A percentile compares a stretch with the other conserved stretches of the same genome.
Conservation (phyloP, 2,329 filamentous ascomycete species). For the Colletotrichum agaves region DNA sequence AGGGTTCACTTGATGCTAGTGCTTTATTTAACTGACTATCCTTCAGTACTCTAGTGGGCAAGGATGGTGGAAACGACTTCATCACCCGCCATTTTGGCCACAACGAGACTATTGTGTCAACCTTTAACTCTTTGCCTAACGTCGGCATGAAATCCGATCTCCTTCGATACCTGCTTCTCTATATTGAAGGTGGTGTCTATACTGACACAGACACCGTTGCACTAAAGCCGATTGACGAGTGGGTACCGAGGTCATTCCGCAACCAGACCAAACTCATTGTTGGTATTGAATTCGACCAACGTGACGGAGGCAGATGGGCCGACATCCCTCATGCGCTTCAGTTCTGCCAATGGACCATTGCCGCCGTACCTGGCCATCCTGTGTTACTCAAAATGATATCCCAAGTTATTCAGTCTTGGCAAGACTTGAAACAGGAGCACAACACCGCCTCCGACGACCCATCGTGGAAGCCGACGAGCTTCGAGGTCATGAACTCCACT, state of each 20-base stretch:
- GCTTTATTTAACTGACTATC: no score
- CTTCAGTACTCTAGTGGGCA: slow-evolving; percentile 43
- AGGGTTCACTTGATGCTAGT: no score
- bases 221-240: slow-evolving; percentile 47
- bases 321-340: slow-evolving; percentile 40
- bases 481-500: slow-evolving; percentile 47
- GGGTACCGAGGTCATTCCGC: slow-evolving; percentile 43
- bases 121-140: slow-evolving; percentile 41
- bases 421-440: slow-evolving; percentile 28
- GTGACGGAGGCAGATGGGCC: slow-evolving; percentile 40
- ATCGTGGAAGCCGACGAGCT: slow-evolving; percentile 37
- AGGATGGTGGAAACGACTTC: slow-evolving; percentile 42
- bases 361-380: slow-evolving; percentile 42
- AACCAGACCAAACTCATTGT: slow-evolving; percentile 39
- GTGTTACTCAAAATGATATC: slow-evolving; percentile 44
- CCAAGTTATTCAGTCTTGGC: slow-evolving; percentile 40
- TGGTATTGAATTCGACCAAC: slow-evolving; percentile 45
- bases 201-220: slow-evolving; percentile 59
- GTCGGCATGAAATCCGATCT: slow-evolving; percentile 69
- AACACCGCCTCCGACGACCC: not conserved
- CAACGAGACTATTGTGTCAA: slow-evolving; percentile 36
- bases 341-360: slow-evolving; percentile 40
- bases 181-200: slow-evolving; percentile 82
- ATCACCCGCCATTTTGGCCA: slow-evolving; percentile 33
- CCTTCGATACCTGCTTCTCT: slow-evolving; percentile 76